Conservation (phyloP, 495 filamentous ascomycete species). For the Penicillium robsamsonii region DNA sequence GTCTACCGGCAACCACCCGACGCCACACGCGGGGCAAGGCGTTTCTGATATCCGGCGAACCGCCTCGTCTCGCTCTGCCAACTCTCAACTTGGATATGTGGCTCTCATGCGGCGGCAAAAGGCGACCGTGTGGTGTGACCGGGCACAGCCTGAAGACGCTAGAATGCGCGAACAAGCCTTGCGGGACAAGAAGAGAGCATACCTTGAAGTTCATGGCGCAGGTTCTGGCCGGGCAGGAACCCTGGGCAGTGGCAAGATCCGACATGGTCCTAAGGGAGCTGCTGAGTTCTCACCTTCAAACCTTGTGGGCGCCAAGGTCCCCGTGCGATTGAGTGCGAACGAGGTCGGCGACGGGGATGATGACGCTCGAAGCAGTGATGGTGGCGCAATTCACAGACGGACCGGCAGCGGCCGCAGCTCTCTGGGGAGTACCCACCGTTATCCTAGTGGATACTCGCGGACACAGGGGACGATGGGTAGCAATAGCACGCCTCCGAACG, state of each 20-base stretch:
- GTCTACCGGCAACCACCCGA: conserved; percentile 47
- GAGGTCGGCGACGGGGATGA: conserved; percentile 89
- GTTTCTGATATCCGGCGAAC: conserved; percentile 69
- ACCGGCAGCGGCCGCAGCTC: conserved; percentile 80
- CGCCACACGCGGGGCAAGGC: conserved; percentile 43
- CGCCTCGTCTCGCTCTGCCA: conserved; percentile 60
- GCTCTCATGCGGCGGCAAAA: conserved; percentile 94
- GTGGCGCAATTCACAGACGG: conserved; percentile 62
- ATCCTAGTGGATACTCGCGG: conserved; percentile 51
- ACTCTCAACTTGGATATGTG: conserved; percentile 74
- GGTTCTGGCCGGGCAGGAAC: conserved; percentile 53
- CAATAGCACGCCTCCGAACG: conserved; percentile 62
- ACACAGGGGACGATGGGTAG: conserved; percentile 64
- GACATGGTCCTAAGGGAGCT: conserved; percentile 70
- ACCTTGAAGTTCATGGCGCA: conserved; percentile 71
- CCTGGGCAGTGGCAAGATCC: conserved; percentile 70
- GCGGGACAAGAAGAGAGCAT: conserved; percentile 79
- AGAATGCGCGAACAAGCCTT: conserved; percentile 74
- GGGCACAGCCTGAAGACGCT: conserved; percentile 89
- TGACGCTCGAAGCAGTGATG: conserved; percentile 52
- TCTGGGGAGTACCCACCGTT: conserved; percentile 60
- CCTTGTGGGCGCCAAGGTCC: conserved; percentile 74
- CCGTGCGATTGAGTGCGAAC: conserved; percentile 86
- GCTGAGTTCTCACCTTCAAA: conserved; percentile 72
- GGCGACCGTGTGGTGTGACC: conserved; percentile 98